Conservation (phyloP, 2,329 filamentous ascomycete genomes). For the Aspergillus sp. region DNA sequence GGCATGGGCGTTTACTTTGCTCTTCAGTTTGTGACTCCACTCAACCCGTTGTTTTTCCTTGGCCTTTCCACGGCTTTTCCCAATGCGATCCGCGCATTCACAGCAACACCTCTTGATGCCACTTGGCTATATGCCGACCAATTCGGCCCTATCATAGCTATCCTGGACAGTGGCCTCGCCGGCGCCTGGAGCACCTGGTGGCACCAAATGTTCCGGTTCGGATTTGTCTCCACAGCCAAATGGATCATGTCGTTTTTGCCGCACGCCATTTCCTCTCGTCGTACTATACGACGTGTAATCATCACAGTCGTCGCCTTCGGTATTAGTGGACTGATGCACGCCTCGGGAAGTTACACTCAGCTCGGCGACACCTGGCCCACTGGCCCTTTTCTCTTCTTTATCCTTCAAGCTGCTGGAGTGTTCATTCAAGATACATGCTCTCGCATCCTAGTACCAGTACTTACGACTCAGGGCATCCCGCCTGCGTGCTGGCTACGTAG, state of each 20-base stretch:
- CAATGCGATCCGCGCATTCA: slow-evolving; percentile 59
- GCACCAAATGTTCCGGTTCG: slow-evolving; percentile 86
- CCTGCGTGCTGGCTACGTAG: slow-evolving; percentile 56
- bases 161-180: slow-evolving; percentile 68
- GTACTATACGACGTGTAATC: slow-evolving; percentile 26
- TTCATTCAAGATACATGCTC: slow-evolving; percentile 55
- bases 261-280: slow-evolving; percentile 25
- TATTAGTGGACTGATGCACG: slow-evolving; percentile 62
- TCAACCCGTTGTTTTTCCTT: slow-evolving; percentile 65
- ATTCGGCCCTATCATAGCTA: slow-evolving; percentile 52
- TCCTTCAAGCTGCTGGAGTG: slow-evolving; percentile 70
- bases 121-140: slow-evolving; percentile 65
- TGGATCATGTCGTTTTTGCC: slow-evolving; percentile 41
- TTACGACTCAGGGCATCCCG: slow-evolving; percentile 24
- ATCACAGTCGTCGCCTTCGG: slow-evolving; percentile 38
- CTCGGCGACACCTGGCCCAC: slow-evolving; percentile 64
- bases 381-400: slow-evolving; percentile 69
- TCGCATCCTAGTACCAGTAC: slow-evolving; percentile 25
- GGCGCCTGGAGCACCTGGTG: slow-evolving; percentile 87
- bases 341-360: slow-evolving; percentile 69
- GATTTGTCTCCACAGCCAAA: slow-evolving; percentile 45
- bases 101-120: slow-evolving; percentile 64
- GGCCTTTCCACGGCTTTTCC: slow-evolving; percentile 56
- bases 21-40: slow-evolving; percentile 64
- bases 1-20: slow-evolving; percentile 63